These are phyloP conservation scores for Exophiala sp. DNA, from an alignment of 2,329 filamentous ascomycete species.

Conservation along the genomic window DNA sequence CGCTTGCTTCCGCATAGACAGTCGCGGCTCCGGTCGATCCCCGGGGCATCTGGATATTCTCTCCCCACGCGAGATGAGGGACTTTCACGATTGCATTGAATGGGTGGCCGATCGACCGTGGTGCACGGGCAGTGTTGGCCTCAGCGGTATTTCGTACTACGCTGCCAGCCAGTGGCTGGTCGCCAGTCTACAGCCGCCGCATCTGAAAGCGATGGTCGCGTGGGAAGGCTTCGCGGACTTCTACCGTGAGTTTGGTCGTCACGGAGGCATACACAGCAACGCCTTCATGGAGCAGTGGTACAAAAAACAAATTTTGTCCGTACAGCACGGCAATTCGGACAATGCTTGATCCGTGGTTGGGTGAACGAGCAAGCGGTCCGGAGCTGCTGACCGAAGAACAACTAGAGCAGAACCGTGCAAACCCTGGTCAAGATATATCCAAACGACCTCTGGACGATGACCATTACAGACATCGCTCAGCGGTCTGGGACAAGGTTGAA, in stretches of 20 bases:
- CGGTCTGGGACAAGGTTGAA: slow-evolving; percentile 61
- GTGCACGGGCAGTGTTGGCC: slow-evolving; percentile 44
- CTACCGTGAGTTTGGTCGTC: slow-evolving; percentile 52
- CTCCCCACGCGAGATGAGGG: slow-evolving; percentile 45
- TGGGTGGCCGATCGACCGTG: slow-evolving; percentile 40
- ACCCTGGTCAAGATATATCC: slow-evolving; percentile 44
- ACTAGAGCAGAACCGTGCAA: slow-evolving; percentile 36
- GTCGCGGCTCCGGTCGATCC: slow-evolving; percentile 28
- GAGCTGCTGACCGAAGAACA: slow-evolving; percentile 38
- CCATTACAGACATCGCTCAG: slow-evolving; percentile 60
- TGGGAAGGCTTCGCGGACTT: slow-evolving; percentile 50
- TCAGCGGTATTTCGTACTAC: slow-evolving; percentile 45
- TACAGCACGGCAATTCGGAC: slow-evolving; percentile 62
- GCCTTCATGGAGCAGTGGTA: slow-evolving; percentile 57
- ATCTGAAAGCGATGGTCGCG: slow-evolving; percentile 43
- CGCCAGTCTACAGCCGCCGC: slow-evolving; percentile 41
- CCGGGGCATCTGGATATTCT: slow-evolving; percentile 36
- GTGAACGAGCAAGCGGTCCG: slow-evolving; percentile 51
- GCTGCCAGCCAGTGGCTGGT: slow-evolving; percentile 45
- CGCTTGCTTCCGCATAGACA: slow-evolving; percentile 29
- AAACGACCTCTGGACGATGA: slow-evolving; percentile 59
- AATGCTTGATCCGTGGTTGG: slow-evolving; percentile 32
- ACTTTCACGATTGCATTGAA: slow-evolving; percentile 46
- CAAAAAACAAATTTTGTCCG: slow-evolving; percentile 49
- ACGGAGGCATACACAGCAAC: slow-evolving; percentile 60